Evolutionary conservation across 1,139 yeast species (phyloP), one percentile per base, ranked within the genome.

Genomic region (Suhomyces kunorum): DNA sequence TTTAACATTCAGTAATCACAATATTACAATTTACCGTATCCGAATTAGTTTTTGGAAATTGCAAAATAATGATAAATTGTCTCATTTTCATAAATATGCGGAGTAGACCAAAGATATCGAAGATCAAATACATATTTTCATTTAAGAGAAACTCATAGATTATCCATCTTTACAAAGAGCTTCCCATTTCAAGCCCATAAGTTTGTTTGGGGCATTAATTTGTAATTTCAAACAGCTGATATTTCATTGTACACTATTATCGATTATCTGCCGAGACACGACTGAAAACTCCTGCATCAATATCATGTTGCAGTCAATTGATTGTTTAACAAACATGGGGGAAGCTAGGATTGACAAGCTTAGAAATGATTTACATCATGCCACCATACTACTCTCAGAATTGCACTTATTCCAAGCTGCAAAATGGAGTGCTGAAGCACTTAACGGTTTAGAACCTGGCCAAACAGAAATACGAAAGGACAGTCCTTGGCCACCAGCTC

Each of bases 391-490:
- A 17, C 57, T 72, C 12, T 44, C 64, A 6, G 58, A 65, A 25
- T 64, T 85, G 47, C 77, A 83, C 48, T 65, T 87, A 11, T 74
- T 73, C 53, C 84, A 83, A 43, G 80, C 88, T 0, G 76, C 92
- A 6, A 87, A 87, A 68, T 87, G 96, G 96, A 72, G 71, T 40
- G 83, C 88, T 1, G 96, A 88, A 55, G 95, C 95, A 0, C 66
- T 87, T 23, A 76, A 75, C 55, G 77, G 77, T 1, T 51, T 72
- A 7, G 42, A 40, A 11, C 25, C 26, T 13, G 38, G 31, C 11
- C 14, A 16, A 14, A 23, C 13, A 17, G 43, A 36, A 5, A 5
- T 26, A 4, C 30, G 27, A 8, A 8, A 16, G 6, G 38, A 29
- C 5, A 6, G 20, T 8, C 27, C 38, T 6, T 18, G 9, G 9